Conservation (phyloP, 768 basidiomycete genomes). For the Tephrocybe rancida region DNA sequence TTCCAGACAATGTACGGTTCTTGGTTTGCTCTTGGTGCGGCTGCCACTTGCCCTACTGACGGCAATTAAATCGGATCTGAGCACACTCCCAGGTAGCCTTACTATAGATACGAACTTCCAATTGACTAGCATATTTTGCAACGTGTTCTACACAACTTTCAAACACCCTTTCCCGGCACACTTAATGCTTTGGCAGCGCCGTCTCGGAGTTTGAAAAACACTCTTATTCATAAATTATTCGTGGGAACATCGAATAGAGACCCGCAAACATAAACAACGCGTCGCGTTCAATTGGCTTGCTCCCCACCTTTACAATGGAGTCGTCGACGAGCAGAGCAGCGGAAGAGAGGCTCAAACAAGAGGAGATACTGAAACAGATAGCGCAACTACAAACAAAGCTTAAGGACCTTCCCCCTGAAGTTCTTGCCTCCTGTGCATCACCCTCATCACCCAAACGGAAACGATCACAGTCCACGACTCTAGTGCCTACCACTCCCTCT, state of each 20-base stretch:
- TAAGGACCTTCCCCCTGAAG: conserved; percentile 31
- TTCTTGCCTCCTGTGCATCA: conserved; percentile 3
- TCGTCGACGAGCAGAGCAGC: conserved; percentile 47
- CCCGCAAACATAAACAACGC: conserved; percentile 19
- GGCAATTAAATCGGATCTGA: conserved; percentile 2
- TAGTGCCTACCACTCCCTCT: conserved; percentile 66
- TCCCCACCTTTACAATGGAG: conserved; percentile 44
- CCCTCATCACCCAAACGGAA: conserved; percentile 53
- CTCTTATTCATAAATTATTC: conserved; percentile 3
- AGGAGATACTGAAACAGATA: conserved; percentile 57
- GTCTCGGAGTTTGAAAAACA: conserved; percentile 34
- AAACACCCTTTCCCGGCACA: conserved; percentile 6
- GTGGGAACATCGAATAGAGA: conserved; percentile 14
- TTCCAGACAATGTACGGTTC: conserved; percentile 23
- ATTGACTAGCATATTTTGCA: conserved; percentile 3
- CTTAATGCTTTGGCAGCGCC: conserved; percentile 2
- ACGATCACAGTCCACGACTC: conserved; percentile 35
- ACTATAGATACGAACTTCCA: background rate
- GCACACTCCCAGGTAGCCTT: background rate
- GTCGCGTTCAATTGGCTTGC: conserved; percentile 17
- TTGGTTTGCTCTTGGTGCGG: too few relatives aligned
- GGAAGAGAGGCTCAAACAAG: conserved; percentile 43
- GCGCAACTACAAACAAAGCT: conserved; percentile 58
- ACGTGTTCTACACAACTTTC: conserved; percentile 8
- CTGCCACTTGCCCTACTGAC: background rate